Evolutionary conservation across 2,329 filamentous ascomycete genomes (phyloP), one percentile per base, ranked within the genome.

Genomic region (Verticillium dahliae): DNA sequence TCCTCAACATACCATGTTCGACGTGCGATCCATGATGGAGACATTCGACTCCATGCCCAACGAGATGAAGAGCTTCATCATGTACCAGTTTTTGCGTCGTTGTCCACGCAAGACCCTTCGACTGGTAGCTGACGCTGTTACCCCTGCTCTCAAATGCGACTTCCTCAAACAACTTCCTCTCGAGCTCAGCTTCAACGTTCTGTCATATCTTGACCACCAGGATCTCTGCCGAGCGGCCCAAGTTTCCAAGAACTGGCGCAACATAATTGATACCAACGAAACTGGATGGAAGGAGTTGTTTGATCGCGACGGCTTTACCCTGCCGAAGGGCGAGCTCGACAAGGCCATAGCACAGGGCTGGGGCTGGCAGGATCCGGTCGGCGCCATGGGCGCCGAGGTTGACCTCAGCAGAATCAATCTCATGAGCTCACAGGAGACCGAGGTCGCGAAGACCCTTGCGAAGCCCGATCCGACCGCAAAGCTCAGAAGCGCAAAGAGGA

Each of bases 241-340:
- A 69, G 95, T 98, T 4, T 98, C 94, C 0, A 97, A 91, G 74
- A 89, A 90, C 71, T 99, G 95, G 95, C 87, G 95, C 54, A 88
- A 90, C 65, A 88, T 97, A 45, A 87, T 97, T 59, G 94, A 98
- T 70, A 90, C 90, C 7, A 94, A 98, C 71, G 95, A 99, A 76
- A 93, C 90, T 57, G 92, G 93, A 14, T 99, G 95, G 95, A 98
- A 96, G 75, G 90, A 93, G 65, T 80, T 97, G 1, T 88, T 99
- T 52, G 92, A 97, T 64, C 82, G 81, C 1, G 92, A 97, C 72
- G 92, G 92, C 0, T 97, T 91, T 73, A 79, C 79, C 34, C 79
- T 99, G 1, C 88, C 92, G 0, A 81, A 88, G 1, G 91, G 91
- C 18, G 95, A 99, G 74, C 81, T 99, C 31, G 87, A 91, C 66